These are phyloP conservation scores for Nicotiana noctiflora DNA, from an alignment of 257 asterid species.

Conservation along the genomic window DNA sequence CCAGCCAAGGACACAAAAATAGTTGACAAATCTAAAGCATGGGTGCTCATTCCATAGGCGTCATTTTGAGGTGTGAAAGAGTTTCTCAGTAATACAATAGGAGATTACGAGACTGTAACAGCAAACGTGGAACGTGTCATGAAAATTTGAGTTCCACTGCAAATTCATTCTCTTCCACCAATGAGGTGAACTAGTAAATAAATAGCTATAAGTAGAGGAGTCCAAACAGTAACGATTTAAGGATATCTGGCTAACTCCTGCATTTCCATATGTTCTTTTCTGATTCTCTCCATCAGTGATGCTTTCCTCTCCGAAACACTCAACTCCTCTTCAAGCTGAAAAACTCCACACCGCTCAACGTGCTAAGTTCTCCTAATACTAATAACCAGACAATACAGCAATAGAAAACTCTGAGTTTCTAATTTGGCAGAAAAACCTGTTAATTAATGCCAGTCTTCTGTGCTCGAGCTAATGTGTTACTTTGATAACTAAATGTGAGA, in stretches of 20 bases:
- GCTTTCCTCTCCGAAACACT: constrained; percentile 41
- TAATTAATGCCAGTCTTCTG: no score
- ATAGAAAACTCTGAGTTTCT: no score
- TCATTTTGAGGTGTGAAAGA: background rate
- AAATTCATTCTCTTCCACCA: background rate
- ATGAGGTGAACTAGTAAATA: background rate
- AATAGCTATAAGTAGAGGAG: background rate
- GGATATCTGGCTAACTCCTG: constrained; percentile 82
- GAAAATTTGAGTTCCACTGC: background rate
- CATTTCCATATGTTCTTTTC: constrained; percentile 51
- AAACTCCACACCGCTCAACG: constrained; percentile 14
- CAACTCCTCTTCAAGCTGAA: constrained; percentile 58
- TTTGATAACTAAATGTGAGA: background rate
- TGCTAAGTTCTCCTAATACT: background rate
- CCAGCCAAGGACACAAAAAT: constrained; percentile 44
- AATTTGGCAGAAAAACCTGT: no score
- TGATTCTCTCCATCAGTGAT: constrained; percentile 42
- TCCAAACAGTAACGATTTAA: constrained; percentile 17
- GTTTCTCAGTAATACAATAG: background rate
- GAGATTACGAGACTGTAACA: background rate
- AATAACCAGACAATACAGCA: background rate
- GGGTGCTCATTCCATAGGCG: background rate
- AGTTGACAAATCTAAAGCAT: constrained; percentile 7
- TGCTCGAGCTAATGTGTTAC: background rate
- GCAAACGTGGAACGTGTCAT: background rate